Base-by-base conservation (phyloP, 306 rosid genomes). In the Vicia sativa region DNA sequence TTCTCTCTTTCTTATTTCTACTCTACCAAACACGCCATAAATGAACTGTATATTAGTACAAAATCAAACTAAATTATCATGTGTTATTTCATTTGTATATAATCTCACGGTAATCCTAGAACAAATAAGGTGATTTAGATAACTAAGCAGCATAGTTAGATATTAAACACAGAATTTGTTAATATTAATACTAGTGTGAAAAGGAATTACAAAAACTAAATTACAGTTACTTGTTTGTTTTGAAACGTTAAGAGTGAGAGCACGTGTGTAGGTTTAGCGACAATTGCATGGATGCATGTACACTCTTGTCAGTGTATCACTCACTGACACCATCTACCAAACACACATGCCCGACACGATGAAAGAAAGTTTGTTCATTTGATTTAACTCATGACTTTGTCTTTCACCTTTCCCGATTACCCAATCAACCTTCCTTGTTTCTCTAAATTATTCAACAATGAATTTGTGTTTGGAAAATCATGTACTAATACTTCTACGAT, bases 261-360 rank as follows among this genome's bases (percentile, higher is more conserved):
- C 86, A 85, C 88, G 91, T 86, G 95, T 72, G 78, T 29, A 50
- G 58, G 77, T 61, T 64, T 38, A 15, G 77, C 16, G 96, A 89
- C 97, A 87, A 80, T 49, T 85, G 87, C 95, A 89, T 92, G 90
- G 84, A 85, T 79, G 79, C 78, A 87, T 89, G 91, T 72, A 77
- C 67, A 71, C 80, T 65, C 71, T 74, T 87, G 95, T 82, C 90
- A 83, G 80, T 76, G 83, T 81, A 85, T 81, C 77, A 79, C 83
- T 91, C 75, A 79, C 83, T 91, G 95, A 85, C 96, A 81, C 76
- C 77, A 65, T 76, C 74, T 41, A 72, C 86, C 80, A 44, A 80
- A 81, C 92, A 87, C 95, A 76, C 84, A 82, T 87, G 95, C 91
- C 85, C 88, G 83, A 87, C 96, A 81, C 79, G 70, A 72, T 78